Base-by-base conservation (phyloP, 2,329 filamentous ascomycete genomes). In the Fusarium tricinctum region DNA sequence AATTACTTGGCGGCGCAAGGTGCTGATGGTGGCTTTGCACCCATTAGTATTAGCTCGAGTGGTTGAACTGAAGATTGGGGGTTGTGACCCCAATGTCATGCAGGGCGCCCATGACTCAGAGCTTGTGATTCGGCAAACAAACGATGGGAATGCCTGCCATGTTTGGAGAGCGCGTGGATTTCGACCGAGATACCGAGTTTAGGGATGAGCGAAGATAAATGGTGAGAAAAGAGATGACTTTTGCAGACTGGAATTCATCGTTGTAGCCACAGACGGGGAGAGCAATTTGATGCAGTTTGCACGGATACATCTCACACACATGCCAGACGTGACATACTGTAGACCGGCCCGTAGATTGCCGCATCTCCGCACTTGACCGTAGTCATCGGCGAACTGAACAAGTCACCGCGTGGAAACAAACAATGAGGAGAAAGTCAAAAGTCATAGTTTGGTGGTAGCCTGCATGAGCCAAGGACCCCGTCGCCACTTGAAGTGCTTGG, bases 111-210 rank as follows among this genome's bases (percentile, higher is more conserved):
- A 38, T 38, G 35, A 38, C 35, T 38, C 35, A 19, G 17, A 8
- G 35, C n/a, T 38, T 17, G 17, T 38, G 35, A 38, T 38, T 38
- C 35, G 35, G 17, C 35, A n/a, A 19, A 10, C 17, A 38, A 38
- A 8, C 35, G 35, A 38, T 8, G 35, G 17, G 14, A 20, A 55
- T 39, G 45, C 14, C 39, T 26, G 22, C 42, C 26, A 32, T 8
- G 17, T 40, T 63, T 63, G 59, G 48, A 57, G 5, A 44, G 39
- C 50, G 60, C 50, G 14, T 30, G 20, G 3, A 63, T 20, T 15
- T 63, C 14, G 38, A 33, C 60, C 60, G 60, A 63, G 8, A 57
- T 35, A 43, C 60, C 60, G 60, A 63, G 23, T n/a, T n/a, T 10
- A 10, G n/a, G 9, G 17, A 38, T 43, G 54, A 22, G 14, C n/a